phyloP scores from a whole-genome alignment of 1,284 basidiomycete genomes.

The Macrocybe sp. region DNA sequence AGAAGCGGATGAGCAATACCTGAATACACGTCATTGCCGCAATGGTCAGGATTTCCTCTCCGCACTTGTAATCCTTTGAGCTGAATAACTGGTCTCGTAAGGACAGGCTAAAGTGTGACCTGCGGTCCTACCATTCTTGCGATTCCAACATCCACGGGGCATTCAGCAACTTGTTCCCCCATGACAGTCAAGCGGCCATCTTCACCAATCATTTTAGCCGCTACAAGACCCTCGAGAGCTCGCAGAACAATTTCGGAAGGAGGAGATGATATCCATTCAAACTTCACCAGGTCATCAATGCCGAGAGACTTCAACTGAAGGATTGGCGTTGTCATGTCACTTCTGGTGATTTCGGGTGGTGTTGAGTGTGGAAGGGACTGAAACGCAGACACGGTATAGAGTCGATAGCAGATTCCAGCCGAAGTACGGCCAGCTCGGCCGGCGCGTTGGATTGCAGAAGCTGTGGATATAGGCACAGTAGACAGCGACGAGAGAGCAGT shows the following conservation, averaged over 20 bases:
- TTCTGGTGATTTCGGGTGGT: slow-evolving; percentile 85
- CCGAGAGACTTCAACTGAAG: slow-evolving; percentile 93
- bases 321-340: slow-evolving; percentile 84
- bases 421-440: slow-evolving; percentile 91
- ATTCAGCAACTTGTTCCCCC: slow-evolving; percentile 73
- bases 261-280: slow-evolving; percentile 90
- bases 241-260: slow-evolving; percentile 82
- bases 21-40: slow-evolving; percentile 93
- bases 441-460: slow-evolving; percentile 84
- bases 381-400: slow-evolving; percentile 73
- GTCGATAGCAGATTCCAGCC: slow-evolving; percentile 88
- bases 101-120: background rate
- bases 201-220: slow-evolving; percentile 68
- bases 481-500: slow-evolving; percentile 79
- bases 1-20: slow-evolving; percentile 32
- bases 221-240: slow-evolving; percentile 72
- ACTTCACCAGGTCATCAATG: slow-evolving; percentile 92
- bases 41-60: slow-evolving; percentile 92
- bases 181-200: slow-evolving; percentile 61
- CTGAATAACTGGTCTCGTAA: slow-evolving; percentile 66
- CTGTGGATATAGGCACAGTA: slow-evolving; percentile 75
- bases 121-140: slow-evolving; percentile 61
- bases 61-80: slow-evolving; percentile 81
- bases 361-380: slow-evolving; percentile 61
- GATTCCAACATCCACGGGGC: slow-evolving; percentile 70